Percentiles rank a stretch among this genome's conserved stretches.
phyloP scores from a whole-genome alignment of 2,329 filamentous ascomycete species.

The Penicillium glabrum region DNA sequence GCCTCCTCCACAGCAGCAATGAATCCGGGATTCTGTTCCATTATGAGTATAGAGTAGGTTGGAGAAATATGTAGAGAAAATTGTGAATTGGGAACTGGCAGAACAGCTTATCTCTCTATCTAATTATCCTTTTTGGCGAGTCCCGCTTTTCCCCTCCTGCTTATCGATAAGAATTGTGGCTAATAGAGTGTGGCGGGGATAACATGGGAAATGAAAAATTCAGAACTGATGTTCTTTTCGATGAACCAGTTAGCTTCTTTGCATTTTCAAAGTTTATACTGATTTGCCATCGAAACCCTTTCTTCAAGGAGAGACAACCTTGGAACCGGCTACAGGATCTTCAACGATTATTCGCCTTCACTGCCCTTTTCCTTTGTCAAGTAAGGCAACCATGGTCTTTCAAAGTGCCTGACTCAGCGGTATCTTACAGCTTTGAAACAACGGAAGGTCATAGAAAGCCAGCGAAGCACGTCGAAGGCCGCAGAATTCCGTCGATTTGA shows the following conservation, averaged over 20 bases:
- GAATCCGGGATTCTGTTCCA: conserved; percentile 53
- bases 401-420: conserved; percentile 12
- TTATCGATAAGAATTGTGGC: conserved; percentile 29
- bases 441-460: conserved; percentile 22
- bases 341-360: neutral
- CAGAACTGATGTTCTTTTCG: neutral
- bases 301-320: neutral
- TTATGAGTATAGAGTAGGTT: conserved; percentile 11
- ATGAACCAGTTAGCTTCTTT: neutral
- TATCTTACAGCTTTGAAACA: neutral
- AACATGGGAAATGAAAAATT: neutral
- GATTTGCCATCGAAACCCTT: neutral
- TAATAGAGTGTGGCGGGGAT: neutral
- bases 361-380: neutral
- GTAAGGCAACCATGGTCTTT: neutral
- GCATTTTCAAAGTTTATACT: neutral
- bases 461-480: conserved; percentile 33
- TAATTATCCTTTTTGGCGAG: conserved; percentile 1
- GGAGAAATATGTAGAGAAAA: neutral
- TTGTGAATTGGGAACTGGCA: neutral
- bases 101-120: conserved; percentile 7
- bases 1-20: conserved; percentile 60
- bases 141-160: conserved; percentile 17
- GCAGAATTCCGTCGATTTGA: conserved; percentile 27
- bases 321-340: neutral